phyloP scores from a whole-genome alignment of 1,284 basidiomycete species.

The Trametes sp. region DNA sequence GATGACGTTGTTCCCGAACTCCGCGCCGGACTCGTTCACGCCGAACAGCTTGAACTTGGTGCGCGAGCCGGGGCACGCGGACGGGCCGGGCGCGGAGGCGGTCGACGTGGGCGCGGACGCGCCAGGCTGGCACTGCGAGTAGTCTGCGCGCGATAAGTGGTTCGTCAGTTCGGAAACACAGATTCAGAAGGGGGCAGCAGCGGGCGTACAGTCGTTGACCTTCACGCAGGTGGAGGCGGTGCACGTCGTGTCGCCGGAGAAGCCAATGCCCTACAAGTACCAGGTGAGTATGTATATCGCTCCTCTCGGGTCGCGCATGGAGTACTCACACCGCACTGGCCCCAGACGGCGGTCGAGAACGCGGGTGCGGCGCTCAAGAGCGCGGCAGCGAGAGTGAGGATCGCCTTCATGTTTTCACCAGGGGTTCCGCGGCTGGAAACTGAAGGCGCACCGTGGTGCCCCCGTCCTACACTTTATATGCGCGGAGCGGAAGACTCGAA shows the following conservation, averaged over 20 bases:
- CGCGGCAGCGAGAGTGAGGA: conserved; percentile 37
- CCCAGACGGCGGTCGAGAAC: conserved; percentile 41
- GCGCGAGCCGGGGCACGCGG: conserved; percentile 46
- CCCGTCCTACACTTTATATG: conserved; percentile 10
- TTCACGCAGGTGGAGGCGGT: conserved; percentile 38
- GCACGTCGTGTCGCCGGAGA: conserved; percentile 39
- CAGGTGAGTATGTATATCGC: background rate
- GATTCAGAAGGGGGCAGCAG: background rate
- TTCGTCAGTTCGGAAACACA: too few species aligned
- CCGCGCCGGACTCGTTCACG: conserved; percentile 68
- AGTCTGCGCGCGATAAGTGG: conserved; percentile 32
- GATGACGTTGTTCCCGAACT: conserved; percentile 56
- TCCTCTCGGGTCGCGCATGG: background rate
- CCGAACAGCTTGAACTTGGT: conserved; percentile 71
- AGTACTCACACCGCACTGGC: conserved; percentile 42
- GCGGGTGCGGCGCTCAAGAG: conserved; percentile 38
- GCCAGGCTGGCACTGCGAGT: conserved; percentile 40
- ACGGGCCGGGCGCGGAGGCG: conserved; percentile 22
- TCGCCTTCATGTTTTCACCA: conserved; percentile 28
- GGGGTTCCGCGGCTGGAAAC: background rate
- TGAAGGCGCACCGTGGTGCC: too few species aligned
- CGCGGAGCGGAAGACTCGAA: background rate
- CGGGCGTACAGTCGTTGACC: conserved; percentile 37
- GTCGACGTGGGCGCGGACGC: conserved; percentile 26
- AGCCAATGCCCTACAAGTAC: conserved; percentile 35